Base-by-base conservation (phyloP, 106 monocot genomes). In the Iris macrosiphon region DNA sequence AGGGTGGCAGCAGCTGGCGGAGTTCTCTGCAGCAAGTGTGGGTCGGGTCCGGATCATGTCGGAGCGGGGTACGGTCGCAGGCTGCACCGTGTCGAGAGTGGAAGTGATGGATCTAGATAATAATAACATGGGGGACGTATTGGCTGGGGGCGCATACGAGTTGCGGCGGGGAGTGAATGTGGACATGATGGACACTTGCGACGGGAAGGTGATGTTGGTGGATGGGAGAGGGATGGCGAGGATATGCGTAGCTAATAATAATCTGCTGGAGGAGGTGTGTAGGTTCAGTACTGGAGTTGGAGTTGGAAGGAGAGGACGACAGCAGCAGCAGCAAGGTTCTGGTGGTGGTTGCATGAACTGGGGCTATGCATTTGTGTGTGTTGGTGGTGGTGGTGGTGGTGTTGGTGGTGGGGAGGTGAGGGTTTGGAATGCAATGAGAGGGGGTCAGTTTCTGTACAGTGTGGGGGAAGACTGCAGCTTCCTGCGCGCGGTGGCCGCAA, bases 1-100 rank as follows among this genome's bases (percentile, higher is more conserved):
- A 13, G 84, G 79, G 2, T 84, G 84, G 84, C 84, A 49, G 32
- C 63, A 72, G 66, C 71, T 84, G 21, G 68, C 78, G 0, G 84
- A 84, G 19, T 7, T 60, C 25, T 35, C 47, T 6, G 49, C 27
- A 0, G 28, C 58, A 22, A 28, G 40, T 7, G 49, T 74, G 20
- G 84, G 79, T 9, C 62, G 79, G 10, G 54, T 75, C 5, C 55
- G 71, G 52, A 30, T 79, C n/a, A n/a, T n/a, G 30, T 40, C 61
- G 41, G 67, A 61, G 30, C 24, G 34, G n/a, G 53, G 40, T 4
- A 20, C 42, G 3, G 50, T 67, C 12, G 51, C 72, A 1, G 78
- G 57, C 2, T 84, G 71, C 68, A 75, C 75, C 2, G 30, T 33
- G 5, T 49, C 67, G 6, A 46, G 55, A 23, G 17, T 77, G 32